A percentile compares a stretch with the other conserved stretches of the same genome.
These are phyloP conservation scores for Leucocoprinus leucothites DNA, from an alignment of 768 basidiomycete genomes.

Conservation along the genomic window DNA sequence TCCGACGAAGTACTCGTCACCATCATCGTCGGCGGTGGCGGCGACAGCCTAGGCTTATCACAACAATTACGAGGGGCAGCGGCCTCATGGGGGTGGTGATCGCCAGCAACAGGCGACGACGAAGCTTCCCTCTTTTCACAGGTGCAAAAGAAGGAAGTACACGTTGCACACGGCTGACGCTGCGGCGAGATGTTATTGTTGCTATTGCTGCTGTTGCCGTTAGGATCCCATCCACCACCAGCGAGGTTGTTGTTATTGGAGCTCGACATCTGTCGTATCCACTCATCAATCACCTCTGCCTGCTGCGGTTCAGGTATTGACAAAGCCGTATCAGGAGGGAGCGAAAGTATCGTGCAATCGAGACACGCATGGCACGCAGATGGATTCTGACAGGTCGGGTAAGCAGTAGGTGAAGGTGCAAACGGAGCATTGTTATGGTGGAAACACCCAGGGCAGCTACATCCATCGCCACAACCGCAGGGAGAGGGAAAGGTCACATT, in stretches of 20 bases:
- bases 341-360: slow-evolving; percentile 60
- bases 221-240: neutral
- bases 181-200: slow-evolving; percentile 1
- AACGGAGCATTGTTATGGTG: slow-evolving; percentile 43
- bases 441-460: slow-evolving; percentile 62
- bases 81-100: neutral
- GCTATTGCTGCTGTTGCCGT: neutral
- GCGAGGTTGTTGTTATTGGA: neutral
- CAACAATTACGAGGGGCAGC: slow-evolving; percentile 2
- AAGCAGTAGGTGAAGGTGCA: slow-evolving; percentile 30
- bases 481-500: slow-evolving; percentile 36
- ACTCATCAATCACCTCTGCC: slow-evolving; percentile 55
- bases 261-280: slow-evolving; percentile 43
- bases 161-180: slow-evolving; percentile 5
- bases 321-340: slow-evolving; percentile 36
- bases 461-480: slow-evolving; percentile 63
- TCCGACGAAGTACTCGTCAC: neutral
- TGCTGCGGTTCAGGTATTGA: slow-evolving; percentile 41
- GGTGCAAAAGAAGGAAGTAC: slow-evolving; percentile 11
- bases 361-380: slow-evolving; percentile 45
- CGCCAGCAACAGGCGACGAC: neutral
- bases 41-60: neutral
- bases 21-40: neutral
- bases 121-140: slow-evolving; percentile 3
- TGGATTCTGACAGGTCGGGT: slow-evolving; percentile 35